Evolutionary conservation across 1,284 basidiomycete species (phyloP).

Genomic region (Cryptococcus sp.): DNA sequence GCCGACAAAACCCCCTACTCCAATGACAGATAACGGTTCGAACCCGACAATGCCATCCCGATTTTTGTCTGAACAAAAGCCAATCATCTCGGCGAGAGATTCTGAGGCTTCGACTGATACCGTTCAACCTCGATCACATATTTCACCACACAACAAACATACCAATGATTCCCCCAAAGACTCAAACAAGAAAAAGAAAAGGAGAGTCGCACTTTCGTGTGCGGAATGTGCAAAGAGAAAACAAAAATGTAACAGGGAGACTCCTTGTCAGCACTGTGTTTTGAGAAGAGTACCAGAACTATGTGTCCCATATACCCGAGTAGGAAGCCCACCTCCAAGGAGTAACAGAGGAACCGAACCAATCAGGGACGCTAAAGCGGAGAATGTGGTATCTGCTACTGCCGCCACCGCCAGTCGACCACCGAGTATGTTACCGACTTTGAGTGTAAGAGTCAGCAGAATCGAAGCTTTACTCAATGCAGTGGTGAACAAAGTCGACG

Average conservation of each 20-base stretch:
- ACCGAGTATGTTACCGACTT: conserved; percentile 24
- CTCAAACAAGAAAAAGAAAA: conserved; percentile 40
- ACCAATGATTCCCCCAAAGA: not conserved
- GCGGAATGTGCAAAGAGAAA: conserved; percentile 44
- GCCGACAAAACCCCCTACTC: not conserved
- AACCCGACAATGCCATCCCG: not conserved
- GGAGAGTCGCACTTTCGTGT: conserved; percentile 37
- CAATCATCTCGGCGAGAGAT: not conserved
- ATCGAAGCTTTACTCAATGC: conserved; percentile 40
- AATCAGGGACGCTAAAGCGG: not conserved
- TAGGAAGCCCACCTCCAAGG: conserved; percentile 12
- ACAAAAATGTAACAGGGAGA: conserved; percentile 44
- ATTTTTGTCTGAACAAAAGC: not conserved
- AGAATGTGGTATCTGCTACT: not conserved
- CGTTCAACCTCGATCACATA: not conserved
- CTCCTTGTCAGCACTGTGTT: conserved; percentile 43
- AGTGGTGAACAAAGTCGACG: conserved; percentile 31
- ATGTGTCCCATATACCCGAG: conserved; percentile 29
- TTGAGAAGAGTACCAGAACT: conserved; percentile 37
- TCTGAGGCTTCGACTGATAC: not conserved
- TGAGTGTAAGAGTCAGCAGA: conserved; percentile 26
- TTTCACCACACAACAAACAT: not conserved
- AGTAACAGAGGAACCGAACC: not conserved
- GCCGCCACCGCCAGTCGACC: conserved; percentile 5
- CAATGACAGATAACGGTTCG: not conserved